These are phyloP conservation scores for Fusarium xylarioides DNA, from an alignment of 2,329 filamentous ascomycete species.

Conservation along the genomic window DNA sequence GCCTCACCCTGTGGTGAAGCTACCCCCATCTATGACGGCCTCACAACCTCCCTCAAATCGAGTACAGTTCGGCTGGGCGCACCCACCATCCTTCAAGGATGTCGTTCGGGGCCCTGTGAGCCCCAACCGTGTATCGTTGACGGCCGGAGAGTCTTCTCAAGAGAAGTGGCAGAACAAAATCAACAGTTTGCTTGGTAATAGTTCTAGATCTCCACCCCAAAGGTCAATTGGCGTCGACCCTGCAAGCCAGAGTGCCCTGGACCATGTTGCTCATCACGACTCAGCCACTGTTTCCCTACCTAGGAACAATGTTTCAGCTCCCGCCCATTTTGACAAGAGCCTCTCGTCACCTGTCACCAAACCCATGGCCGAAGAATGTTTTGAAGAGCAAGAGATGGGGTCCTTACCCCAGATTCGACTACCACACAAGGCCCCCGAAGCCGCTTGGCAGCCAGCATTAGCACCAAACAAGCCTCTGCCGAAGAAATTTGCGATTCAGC, in stretches of 20 bases:
- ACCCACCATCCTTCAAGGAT: slow-evolving; percentile 47
- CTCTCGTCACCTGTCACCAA: slow-evolving; percentile 64
- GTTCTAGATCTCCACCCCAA: slow-evolving; percentile 67
- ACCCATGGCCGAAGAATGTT: slow-evolving; percentile 80
- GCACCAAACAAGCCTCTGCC: slow-evolving; percentile 64
- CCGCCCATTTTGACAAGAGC: slow-evolving; percentile 47
- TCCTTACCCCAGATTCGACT: slow-evolving; percentile 76
- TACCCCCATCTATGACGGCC: slow-evolving; percentile 67
- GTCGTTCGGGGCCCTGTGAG: slow-evolving; percentile 34
- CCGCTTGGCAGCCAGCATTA: slow-evolving; percentile 69
- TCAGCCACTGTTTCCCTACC: slow-evolving; percentile 77
- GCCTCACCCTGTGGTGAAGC: slow-evolving; percentile 78
- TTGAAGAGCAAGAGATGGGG: slow-evolving; percentile 83
- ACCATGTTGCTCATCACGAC: slow-evolving; percentile 59
- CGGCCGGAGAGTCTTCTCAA: slow-evolving; percentile 50
- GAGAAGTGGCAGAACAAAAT: slow-evolving; percentile 83
- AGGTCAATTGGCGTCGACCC: slow-evolving; percentile 72
- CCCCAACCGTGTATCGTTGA: slow-evolving; percentile 34
- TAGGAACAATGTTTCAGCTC: slow-evolving; percentile 27
- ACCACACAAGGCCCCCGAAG: slow-evolving; percentile 69
- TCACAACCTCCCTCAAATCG: slow-evolving; percentile 39
- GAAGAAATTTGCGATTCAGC: slow-evolving; percentile 58
- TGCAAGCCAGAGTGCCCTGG: slow-evolving; percentile 72
- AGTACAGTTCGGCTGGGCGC: slow-evolving; percentile 49
- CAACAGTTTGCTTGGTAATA: slow-evolving; percentile 75